Conservation (phyloP, 306 rosid genomes). For the Cucumis hystrix region DNA sequence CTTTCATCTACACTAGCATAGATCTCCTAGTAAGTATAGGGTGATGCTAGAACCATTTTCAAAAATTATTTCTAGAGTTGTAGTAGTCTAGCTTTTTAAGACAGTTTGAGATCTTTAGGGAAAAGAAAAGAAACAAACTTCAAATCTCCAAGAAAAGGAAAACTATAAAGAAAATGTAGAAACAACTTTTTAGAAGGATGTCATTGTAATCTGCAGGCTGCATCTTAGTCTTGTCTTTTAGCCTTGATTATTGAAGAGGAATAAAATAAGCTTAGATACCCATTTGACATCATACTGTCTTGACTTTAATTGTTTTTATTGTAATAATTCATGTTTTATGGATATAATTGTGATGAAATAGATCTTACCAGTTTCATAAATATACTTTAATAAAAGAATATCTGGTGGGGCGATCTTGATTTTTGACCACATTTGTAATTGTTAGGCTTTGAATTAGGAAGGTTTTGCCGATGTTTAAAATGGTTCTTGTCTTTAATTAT, state of each 20-base stretch:
- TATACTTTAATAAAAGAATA: background rate
- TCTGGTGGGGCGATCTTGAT: background rate
- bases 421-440: background rate
- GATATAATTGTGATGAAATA: background rate
- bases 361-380: background rate
- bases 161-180: background rate
- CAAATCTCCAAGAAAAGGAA: background rate
- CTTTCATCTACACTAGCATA: background rate
- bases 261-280: background rate
- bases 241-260: background rate
- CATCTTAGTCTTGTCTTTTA: background rate
- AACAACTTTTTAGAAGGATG: background rate
- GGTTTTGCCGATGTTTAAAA: too few relatives aligned
- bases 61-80: background rate
- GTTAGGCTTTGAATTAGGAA: background rate
- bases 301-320: background rate
- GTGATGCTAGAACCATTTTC: background rate
- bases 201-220: background rate
- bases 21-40: background rate
- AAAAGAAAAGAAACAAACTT: background rate
- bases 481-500: too few relatives aligned
- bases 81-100: background rate
- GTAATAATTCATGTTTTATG: background rate
- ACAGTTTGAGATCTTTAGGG: background rate
- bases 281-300: background rate